Base-by-base conservation (phyloP, 2,329 filamentous ascomycete genomes). In the Knufia petricola region DNA sequence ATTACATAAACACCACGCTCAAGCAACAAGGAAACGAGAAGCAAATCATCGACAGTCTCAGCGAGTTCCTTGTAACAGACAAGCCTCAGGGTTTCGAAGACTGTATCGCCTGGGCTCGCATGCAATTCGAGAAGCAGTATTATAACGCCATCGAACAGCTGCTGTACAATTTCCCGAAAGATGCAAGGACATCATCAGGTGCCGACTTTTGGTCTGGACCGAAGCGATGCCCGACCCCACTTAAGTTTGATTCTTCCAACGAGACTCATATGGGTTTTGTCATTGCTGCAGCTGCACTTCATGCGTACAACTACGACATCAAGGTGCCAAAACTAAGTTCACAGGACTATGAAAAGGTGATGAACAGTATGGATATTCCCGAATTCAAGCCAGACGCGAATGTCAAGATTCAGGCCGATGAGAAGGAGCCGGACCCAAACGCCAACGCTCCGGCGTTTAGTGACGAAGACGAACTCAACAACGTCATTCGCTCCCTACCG, bases 291-390 rank as follows among this genome's bases (percentile, higher is more conserved):
- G 88, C 92, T 30, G 92, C 94, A 63, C 76, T 98, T 21, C 92
- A 95, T 60, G 92, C 90, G 0, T 98, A 92, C 77, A 98, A 98
- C 73, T 98, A 95, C 68, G 85, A 87, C 52, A 95, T 98, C 67
- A 90, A 94, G 62, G 81, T 84, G n/a, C 86, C 85, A 52, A 81
- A 77, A 40, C 73, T 78, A 48, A 79, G 81, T 53, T 82, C 81
- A 63, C 73, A 77, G 7, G 78, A 87, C 55, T 94, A 94, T 64
- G 61, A 81, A 40, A 83, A 84, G 58, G 84, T 95, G 28, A 70
- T 96, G 44, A 85, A 94, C 52, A 84, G 89, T 60, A 88, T 95
- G 76, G 95, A 96, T 56, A 82, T 98, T 49, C 89, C 92, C 2
- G 92, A 98, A 64, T 98, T 98, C 66, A 80, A 82, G 48, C 92